phyloP scores from a whole-genome alignment of 2,329 filamentous ascomycete species.

The Neopestalotiopsis sp. region DNA sequence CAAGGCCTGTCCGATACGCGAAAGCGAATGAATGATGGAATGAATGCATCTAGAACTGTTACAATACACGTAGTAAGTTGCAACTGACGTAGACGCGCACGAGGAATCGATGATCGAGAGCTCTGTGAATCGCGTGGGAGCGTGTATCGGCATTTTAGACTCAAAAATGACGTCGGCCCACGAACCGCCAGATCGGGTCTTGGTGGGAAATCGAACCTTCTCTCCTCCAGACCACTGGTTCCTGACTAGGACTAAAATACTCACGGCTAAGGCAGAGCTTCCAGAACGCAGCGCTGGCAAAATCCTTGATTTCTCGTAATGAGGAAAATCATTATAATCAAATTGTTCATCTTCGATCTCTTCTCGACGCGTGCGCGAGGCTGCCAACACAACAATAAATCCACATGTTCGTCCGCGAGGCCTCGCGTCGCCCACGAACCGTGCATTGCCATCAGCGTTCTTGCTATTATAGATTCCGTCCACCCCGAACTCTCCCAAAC shows the following conservation, averaged over 20 bases:
- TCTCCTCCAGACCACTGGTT: background rate
- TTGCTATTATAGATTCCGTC: slow-evolving; percentile 2
- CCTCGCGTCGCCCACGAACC: background rate
- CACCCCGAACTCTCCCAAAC: background rate
- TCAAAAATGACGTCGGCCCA: slow-evolving; percentile 12
- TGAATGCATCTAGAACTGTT: background rate
- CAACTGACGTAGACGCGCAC: background rate
- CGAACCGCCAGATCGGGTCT: slow-evolving; percentile 13
- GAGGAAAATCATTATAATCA: background rate
- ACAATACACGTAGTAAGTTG: background rate
- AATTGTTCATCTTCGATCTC: background rate
- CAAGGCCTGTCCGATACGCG: background rate
- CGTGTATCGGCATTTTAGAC: slow-evolving; percentile 6
- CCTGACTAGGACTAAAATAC: background rate
- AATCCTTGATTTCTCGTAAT: background rate
- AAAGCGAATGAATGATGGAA: background rate
- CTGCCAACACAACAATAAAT: background rate
- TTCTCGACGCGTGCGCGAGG: background rate
- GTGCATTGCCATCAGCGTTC: background rate
- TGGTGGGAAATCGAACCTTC: slow-evolving; percentile 14
- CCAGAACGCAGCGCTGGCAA: slow-evolving; percentile 6
- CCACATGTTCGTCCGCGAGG: slow-evolving; percentile 5
- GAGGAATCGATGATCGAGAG: background rate
- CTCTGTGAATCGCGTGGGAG: background rate
- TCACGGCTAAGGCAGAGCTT: slow-evolving; percentile 6